These are phyloP conservation scores for Colletotrichum scovillei DNA, from an alignment of 2,329 filamentous ascomycete genomes.

Conservation along the genomic window DNA sequence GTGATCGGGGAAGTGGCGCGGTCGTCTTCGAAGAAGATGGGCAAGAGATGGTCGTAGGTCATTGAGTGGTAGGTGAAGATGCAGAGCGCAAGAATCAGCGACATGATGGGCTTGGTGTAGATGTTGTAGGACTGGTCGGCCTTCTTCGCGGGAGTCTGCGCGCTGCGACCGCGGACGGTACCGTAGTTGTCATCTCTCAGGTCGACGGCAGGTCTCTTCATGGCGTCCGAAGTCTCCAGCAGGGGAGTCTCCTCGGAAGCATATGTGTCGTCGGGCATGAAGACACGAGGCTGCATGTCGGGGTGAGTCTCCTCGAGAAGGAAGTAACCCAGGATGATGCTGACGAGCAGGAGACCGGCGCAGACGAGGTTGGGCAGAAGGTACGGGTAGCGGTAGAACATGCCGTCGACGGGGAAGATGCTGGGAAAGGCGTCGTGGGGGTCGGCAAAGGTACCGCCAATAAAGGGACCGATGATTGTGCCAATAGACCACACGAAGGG, in stretches of 20 bases:
- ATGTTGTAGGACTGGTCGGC: constrained; percentile 50
- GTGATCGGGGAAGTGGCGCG: constrained; percentile 55
- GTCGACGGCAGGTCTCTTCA: constrained; percentile 78
- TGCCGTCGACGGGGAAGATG: constrained; percentile 71
- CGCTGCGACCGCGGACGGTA: constrained; percentile 64
- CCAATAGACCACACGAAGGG: constrained; percentile 94
- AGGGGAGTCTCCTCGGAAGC: constrained; percentile 77
- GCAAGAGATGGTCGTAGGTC: constrained; percentile 92
- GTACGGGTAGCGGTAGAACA: constrained; percentile 87
- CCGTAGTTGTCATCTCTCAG: constrained; percentile 84
- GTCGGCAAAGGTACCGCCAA: constrained; percentile 87
- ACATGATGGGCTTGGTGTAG: constrained; percentile 73
- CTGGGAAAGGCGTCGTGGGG: constrained; percentile 80
- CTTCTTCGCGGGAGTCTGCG: constrained; percentile 51
- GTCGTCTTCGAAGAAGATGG: constrained; percentile 91
- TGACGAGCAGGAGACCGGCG: constrained; percentile 78
- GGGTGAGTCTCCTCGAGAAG: constrained; percentile 91
- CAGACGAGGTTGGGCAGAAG: constrained; percentile 91
- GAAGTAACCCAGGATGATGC: constrained; percentile 83
- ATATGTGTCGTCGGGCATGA: constrained; percentile 60
- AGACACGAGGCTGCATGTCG: constrained; percentile 33
- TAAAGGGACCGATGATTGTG: constrained; percentile 87
- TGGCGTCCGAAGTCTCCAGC: constrained; percentile 79
- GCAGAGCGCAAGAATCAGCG: constrained; percentile 83
- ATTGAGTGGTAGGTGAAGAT: constrained; percentile 97